Evolutionary conservation across 805 yeast genomes (phyloP).

Genomic region (Hanseniaspora lachancei): DNA sequence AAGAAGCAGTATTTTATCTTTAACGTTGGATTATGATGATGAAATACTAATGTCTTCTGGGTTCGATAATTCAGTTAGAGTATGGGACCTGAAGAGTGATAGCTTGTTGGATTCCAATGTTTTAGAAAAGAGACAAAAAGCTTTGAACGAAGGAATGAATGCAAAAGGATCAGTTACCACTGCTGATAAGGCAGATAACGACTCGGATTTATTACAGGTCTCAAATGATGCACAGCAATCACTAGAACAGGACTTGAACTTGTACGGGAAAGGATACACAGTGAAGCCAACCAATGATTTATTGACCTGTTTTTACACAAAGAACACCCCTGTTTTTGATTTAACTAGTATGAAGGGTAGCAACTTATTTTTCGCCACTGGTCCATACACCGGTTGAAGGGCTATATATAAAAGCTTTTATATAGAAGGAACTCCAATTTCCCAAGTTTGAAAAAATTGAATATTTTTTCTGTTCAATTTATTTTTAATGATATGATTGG

Average conservation of each 20-base stretch:
- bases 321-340: slow-evolving; percentile 84
- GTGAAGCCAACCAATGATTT: slow-evolving; percentile 78
- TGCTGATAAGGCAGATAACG: neutral
- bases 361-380: slow-evolving; percentile 84
- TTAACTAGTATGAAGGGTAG: slow-evolving; percentile 75
- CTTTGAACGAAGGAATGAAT: slow-evolving; percentile 16
- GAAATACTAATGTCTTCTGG: slow-evolving; percentile 82
- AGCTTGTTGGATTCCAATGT: slow-evolving; percentile 61
- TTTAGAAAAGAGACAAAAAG: slow-evolving; percentile 46
- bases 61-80: slow-evolving; percentile 82
- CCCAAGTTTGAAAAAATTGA: slow-evolving; percentile 6
- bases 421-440: neutral
- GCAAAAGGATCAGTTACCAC: slow-evolving; percentile 16
- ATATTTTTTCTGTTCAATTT: slow-evolving; percentile 7
- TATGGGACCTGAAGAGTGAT: slow-evolving; percentile 87
- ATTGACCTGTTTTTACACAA: slow-evolving; percentile 85
- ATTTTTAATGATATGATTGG: slow-evolving; percentile 5
- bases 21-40: slow-evolving; percentile 78
- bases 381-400: slow-evolving; percentile 47
- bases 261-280: slow-evolving; percentile 47
- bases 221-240: slow-evolving; percentile 15
- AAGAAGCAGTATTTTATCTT: slow-evolving; percentile 66
- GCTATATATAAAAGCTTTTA: neutral
- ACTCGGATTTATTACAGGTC: slow-evolving; percentile 15
- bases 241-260: slow-evolving; percentile 29